A percentile compares a stretch with the other conserved stretches of the same genome.
Conservation (phyloP, 1,284 basidiomycete genomes). For the Meira miltonrushii region DNA sequence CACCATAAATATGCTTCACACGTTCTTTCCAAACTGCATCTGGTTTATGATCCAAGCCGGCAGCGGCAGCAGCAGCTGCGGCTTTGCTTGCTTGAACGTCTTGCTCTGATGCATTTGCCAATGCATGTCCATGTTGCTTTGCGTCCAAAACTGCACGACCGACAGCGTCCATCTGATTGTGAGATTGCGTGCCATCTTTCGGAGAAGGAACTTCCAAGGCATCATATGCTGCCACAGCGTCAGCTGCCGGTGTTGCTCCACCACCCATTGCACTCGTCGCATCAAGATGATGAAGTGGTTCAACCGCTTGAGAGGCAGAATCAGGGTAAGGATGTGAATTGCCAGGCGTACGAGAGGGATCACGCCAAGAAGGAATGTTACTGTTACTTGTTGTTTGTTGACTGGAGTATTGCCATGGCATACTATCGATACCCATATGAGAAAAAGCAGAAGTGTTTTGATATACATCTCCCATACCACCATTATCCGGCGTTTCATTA, state of each 20-base stretch:
- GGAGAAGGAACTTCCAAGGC: slow-evolving; percentile 39
- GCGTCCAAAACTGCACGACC: background rate
- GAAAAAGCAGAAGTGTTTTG: background rate
- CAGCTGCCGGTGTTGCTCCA: background rate
- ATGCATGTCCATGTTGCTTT: background rate
- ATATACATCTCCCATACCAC: background rate
- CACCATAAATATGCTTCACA: slow-evolving; percentile 43
- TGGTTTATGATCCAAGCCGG: slow-evolving; percentile 21
- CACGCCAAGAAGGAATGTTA: background rate
- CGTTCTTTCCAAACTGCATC: slow-evolving; percentile 37
- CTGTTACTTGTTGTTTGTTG: background rate
- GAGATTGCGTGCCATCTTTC: slow-evolving; percentile 15
- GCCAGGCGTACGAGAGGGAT: background rate
- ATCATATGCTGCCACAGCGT: slow-evolving; percentile 12
- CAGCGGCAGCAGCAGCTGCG: slow-evolving; percentile 23
- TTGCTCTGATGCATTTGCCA: slow-evolving; percentile 14
- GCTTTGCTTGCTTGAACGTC: slow-evolving; percentile 12
- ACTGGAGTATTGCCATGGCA: slow-evolving; percentile 3
- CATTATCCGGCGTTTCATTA: background rate
- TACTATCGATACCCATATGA: slow-evolving; percentile 9
- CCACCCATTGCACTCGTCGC: background rate
- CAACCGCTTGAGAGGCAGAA: background rate
- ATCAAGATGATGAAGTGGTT: slow-evolving; percentile 8
- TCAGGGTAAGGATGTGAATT: background rate
- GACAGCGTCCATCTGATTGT: background rate